phyloP scores from a whole-genome alignment of 805 yeast species.

The Saccharomycopsis fermentans region DNA sequence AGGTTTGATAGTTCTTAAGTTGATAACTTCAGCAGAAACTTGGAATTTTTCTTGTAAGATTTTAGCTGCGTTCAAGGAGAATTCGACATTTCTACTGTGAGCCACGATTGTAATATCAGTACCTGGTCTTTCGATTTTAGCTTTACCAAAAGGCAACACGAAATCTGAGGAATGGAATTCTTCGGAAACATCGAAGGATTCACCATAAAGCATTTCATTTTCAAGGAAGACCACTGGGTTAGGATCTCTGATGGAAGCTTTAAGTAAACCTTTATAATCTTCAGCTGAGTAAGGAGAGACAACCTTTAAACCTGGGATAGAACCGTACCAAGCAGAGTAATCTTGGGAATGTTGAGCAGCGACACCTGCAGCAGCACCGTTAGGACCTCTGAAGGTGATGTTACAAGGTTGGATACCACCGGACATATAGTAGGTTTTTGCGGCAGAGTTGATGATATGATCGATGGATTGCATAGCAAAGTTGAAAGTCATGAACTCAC shows the following conservation, averaged over 20 bases:
- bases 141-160: slow-evolving; percentile 87
- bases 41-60: slow-evolving; percentile 73
- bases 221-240: slow-evolving; percentile 94
- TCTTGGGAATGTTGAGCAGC: slow-evolving; percentile 99
- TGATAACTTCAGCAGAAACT: slow-evolving; percentile 85
- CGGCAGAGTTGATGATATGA: slow-evolving; percentile 96
- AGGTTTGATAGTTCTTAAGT: slow-evolving; percentile 95
- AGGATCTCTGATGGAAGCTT: slow-evolving; percentile 97
- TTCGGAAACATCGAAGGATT: slow-evolving; percentile 78
- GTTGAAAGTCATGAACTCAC: slow-evolving; percentile 98
- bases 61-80: slow-evolving; percentile 86
- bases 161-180: slow-evolving; percentile 85
- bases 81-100: slow-evolving; percentile 84
- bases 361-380: slow-evolving; percentile 99
- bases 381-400: slow-evolving; percentile 97
- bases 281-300: slow-evolving; percentile 91
- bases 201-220: slow-evolving; percentile 92
- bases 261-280: slow-evolving; percentile 90
- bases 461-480: slow-evolving; percentile 99
- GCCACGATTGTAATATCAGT: slow-evolving; percentile 81
- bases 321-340: slow-evolving; percentile 95
- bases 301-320: slow-evolving; percentile 96
- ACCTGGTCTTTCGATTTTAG: slow-evolving; percentile 92
- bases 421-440: slow-evolving; percentile 97
- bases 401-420: slow-evolving; percentile 98